Evolutionary conservation across 2,329 filamentous ascomycete species (phyloP), one percentile per base, ranked within the genome.

Genomic region (Trichoderma cornu-damae): DNA sequence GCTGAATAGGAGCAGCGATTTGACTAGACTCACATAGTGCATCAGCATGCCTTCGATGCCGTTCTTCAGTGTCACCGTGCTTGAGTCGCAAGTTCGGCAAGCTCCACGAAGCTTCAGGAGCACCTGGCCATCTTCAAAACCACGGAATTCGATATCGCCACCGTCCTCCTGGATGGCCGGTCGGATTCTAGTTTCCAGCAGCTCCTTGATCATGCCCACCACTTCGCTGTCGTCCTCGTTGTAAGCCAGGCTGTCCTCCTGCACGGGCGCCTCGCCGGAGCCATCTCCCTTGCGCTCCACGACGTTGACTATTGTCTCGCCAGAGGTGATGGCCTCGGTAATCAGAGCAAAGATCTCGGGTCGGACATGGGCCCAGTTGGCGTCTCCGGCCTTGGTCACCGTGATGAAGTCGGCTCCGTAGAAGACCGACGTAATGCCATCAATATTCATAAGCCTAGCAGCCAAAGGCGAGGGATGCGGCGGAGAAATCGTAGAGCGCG

Each of bases 41-140:
- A 96, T 96, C 70, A 97, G 73, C 94, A 99, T 97, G 63, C 89
- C 90, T 79, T 99, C 94, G 65, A 99, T 99, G 6, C 94, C 94
- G 70, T 95, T 97, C 79, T 96, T 96, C 64, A 99, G 74, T 28
- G 94, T 99, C 34, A 96, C 92, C 0, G 94, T 97, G 71, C 92
- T 96, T 44, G 90, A 96, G 72, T 97, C 94, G 72, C 94, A 99
- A 18, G 93, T 97, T 63, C 94, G 81, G 73, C 94, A 99, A 18
- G 94, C 94, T 14, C 94, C 94, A 48, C 93, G 81, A 66, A 99
- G 75, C 79, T 96, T 96, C 67, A 96, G 70, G 65, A 84, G 71
- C n/a, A 96, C 94, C 61, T 87, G 82, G 0, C 94, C 94, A 32
- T 74, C 82, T 64, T 91, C 82, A 67, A 97, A 97, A 1, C 93